Conservation (phyloP, 805 yeast genomes). For the Candida silvicultrix region DNA sequence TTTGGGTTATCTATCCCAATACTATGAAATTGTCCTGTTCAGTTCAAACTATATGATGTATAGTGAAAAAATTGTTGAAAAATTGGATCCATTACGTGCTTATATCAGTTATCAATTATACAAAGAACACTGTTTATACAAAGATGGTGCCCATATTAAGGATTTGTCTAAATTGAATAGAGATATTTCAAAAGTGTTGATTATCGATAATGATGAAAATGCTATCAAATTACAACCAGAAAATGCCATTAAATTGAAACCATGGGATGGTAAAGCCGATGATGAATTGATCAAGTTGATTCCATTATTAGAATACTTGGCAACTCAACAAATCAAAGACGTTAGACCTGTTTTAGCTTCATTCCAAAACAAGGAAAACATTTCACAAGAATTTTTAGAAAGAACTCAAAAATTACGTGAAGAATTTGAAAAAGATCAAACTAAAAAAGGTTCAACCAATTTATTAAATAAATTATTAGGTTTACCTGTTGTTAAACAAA, state of each 20-base stretch:
- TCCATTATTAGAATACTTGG: slow-evolving; percentile 91
- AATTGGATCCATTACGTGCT: slow-evolving; percentile 91
- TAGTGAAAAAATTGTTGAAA: slow-evolving; percentile 76
- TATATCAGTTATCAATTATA: slow-evolving; percentile 79
- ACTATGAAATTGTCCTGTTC: slow-evolving; percentile 92
- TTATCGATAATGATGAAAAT: slow-evolving; percentile 72
- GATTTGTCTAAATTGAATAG: slow-evolving; percentile 89
- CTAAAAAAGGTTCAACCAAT: slow-evolving; percentile 30
- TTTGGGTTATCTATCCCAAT: slow-evolving; percentile 88
- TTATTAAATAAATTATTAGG: slow-evolving; percentile 64
- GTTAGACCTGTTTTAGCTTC: slow-evolving; percentile 83
- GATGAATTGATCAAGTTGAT: slow-evolving; percentile 75
- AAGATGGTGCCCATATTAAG: slow-evolving; percentile 84
- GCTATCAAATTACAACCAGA: slow-evolving; percentile 83
- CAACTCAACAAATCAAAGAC: slow-evolving; percentile 78
- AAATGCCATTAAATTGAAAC: slow-evolving; percentile 78
- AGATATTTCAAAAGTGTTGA: slow-evolving; percentile 74
- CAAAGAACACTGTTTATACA: slow-evolving; percentile 82
- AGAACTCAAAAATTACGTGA: slow-evolving; percentile 75
- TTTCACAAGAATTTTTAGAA: slow-evolving; percentile 72
- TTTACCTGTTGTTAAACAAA: slow-evolving; percentile 40
- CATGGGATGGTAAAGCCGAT: slow-evolving; percentile 85
- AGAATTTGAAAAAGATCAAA: slow-evolving; percentile 56
- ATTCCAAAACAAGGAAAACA: slow-evolving; percentile 56
- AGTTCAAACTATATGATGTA: slow-evolving; percentile 80